A percentile compares a stretch with the other conserved stretches of the same genome.
Conservation (phyloP, 2,329 filamentous ascomycete genomes). For the Fonsecaea monophora region DNA sequence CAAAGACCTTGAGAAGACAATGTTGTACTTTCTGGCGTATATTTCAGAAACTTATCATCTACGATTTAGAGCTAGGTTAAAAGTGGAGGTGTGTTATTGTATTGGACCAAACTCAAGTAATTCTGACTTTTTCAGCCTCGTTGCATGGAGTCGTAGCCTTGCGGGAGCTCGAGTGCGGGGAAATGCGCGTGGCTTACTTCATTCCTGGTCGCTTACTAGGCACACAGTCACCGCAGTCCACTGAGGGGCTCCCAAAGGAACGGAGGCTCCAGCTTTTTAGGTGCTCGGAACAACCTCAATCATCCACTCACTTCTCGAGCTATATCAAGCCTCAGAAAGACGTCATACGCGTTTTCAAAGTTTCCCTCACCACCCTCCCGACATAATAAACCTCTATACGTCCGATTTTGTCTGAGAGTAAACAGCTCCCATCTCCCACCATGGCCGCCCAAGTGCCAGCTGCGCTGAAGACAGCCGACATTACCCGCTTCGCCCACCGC, state of each 20-base stretch:
- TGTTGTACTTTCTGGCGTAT: too few relatives aligned
- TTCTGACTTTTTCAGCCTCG: background rate
- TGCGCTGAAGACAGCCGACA: conserved; percentile 78
- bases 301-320: background rate
- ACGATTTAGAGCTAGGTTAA: too few relatives aligned
- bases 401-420: background rate
- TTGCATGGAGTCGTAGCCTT: background rate
- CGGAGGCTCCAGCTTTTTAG: background rate
- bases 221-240: background rate
- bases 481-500: conserved; percentile 81
- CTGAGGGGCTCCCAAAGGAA: background rate
- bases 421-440: background rate
- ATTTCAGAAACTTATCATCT: too few relatives aligned
- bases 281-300: background rate
- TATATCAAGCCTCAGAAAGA: background rate
- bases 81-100: too few relatives aligned
- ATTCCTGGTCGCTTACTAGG: background rate
- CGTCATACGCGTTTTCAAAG: background rate
- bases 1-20: too few relatives aligned
- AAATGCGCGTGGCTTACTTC: background rate
- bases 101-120: too few relatives aligned
- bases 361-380: background rate
- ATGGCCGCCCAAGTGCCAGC: conserved; percentile 78
- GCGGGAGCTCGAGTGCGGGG: background rate
- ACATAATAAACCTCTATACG: background rate